Conservation (phyloP, 2,329 filamentous ascomycete genomes). For the Aureobasidium sp. region DNA sequence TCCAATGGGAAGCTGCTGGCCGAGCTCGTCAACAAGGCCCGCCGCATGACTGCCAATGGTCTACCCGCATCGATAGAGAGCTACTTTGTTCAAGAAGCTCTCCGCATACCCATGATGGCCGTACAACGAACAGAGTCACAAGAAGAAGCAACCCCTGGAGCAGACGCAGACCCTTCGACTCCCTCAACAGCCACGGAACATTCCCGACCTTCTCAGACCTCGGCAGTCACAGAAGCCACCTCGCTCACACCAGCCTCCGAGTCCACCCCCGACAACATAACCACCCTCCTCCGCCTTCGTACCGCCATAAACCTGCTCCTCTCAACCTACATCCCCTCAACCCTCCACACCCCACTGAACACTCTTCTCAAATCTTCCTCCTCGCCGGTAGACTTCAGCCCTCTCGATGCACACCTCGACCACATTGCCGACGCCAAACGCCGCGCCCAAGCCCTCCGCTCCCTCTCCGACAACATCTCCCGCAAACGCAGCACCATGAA, state of each 20-base stretch:
- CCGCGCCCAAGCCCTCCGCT: constrained; percentile 61
- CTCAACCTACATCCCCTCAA: constrained; percentile 48
- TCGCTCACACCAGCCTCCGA: constrained; percentile 23
- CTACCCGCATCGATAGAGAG: constrained; percentile 79
- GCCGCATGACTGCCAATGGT: constrained; percentile 52
- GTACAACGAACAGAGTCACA: constrained; percentile 37
- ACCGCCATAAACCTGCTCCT: constrained; percentile 58
- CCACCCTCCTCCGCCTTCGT: constrained; percentile 53
- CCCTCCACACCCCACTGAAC: constrained; percentile 37
- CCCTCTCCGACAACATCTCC: constrained; percentile 52
- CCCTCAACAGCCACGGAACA: constrained; percentile 7
- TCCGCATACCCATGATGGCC: constrained; percentile 68
- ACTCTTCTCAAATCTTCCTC: constrained; percentile 30
- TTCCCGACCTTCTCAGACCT: constrained; percentile 14
- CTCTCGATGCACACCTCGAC: constrained; percentile 61
- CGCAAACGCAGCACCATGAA: constrained; percentile 54
- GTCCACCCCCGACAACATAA: constrained; percentile 33
- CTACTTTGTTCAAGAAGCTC: constrained; percentile 63
- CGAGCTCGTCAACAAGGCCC: constrained; percentile 62
- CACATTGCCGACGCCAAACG: constrained; percentile 58
- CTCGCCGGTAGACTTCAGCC: constrained; percentile 52
- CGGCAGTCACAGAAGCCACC: constrained; percentile 16
- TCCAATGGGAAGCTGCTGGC: constrained; percentile 60
- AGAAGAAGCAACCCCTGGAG: neutral
- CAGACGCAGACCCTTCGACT: constrained; percentile 16